These are phyloP conservation scores for Starmera amethionina DNA, from an alignment of 805 yeast genomes.

Conservation along the genomic window DNA sequence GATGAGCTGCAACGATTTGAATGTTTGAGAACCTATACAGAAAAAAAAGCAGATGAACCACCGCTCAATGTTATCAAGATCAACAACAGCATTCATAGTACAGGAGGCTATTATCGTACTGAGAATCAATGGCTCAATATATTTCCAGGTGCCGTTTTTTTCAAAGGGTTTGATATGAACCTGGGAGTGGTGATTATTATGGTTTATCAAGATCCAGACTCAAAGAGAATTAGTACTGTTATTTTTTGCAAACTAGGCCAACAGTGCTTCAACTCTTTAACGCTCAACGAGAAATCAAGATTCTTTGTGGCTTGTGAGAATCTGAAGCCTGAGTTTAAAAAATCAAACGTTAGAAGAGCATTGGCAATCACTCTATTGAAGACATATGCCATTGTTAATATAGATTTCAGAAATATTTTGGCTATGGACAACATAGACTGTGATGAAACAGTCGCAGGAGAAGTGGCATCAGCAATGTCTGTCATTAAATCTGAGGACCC, in stretches of 20 bases:
- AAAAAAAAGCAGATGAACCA: constrained; percentile 6
- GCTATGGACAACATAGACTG: constrained; percentile 23
- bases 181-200: constrained; percentile 35
- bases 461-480: constrained; percentile 56
- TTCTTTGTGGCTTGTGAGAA: constrained; percentile 77
- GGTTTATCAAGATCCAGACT: constrained; percentile 37
- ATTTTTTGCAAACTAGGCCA: constrained; percentile 61
- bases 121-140: constrained; percentile 30
- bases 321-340: constrained; percentile 35
- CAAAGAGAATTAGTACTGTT: constrained; percentile 40
- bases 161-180: constrained; percentile 37
- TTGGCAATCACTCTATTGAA: constrained; percentile 67
- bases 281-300: constrained; percentile 48
- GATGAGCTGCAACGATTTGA: no score
- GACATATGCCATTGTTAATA: constrained; percentile 49
- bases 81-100: constrained; percentile 11
- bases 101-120: constrained; percentile 10
- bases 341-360: constrained; percentile 58
- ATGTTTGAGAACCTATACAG: no score
- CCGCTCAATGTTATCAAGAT: constrained; percentile 13
- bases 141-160: constrained; percentile 42
- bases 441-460: constrained; percentile 86
- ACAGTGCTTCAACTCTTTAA: constrained; percentile 45
- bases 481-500: constrained; percentile 46
- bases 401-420: background rate